phyloP scores from a whole-genome alignment of 495 filamentous ascomycete species.

The Jackrogersella multiformis region DNA sequence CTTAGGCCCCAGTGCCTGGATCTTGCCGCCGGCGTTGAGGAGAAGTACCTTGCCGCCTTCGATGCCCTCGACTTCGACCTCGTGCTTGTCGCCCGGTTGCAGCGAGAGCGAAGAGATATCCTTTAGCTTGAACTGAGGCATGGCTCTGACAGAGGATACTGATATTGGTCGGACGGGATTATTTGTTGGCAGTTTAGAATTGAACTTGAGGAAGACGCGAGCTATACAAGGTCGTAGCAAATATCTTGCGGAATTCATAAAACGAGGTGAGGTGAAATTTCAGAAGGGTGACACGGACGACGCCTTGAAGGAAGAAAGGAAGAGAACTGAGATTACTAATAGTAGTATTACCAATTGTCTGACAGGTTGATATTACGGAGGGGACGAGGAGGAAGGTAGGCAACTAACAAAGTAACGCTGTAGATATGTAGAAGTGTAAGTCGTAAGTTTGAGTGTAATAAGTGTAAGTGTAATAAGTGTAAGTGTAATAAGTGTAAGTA shows the following conservation, averaged over 20 bases:
- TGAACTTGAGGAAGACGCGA: conserved; percentile 20
- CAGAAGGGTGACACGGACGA: background rate
- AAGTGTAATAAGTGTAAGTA: conserved; percentile 2
- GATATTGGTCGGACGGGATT: conserved; percentile 20
- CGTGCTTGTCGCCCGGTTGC: conserved; percentile 80
- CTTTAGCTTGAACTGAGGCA: conserved; percentile 87
- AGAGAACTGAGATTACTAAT: background rate
- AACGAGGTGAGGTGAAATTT: conserved; percentile 3
- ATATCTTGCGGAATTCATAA: conserved; percentile 42
- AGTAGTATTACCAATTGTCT: conserved; percentile 24
- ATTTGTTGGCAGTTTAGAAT: conserved; percentile 3
- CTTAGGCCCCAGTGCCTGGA: conserved; percentile 82
- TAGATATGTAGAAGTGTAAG: too few relatives aligned
- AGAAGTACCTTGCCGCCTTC: conserved; percentile 85
- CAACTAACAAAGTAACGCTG: too few relatives aligned
- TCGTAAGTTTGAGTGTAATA: too few relatives aligned
- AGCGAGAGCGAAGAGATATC: conserved; percentile 75
- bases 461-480: too few relatives aligned
- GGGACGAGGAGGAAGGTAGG: too few relatives aligned
- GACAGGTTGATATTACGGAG: conserved; percentile 10
- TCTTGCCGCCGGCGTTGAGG: conserved; percentile 73
- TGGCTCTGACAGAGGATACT: conserved; percentile 46
- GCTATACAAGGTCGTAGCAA: conserved; percentile 19
- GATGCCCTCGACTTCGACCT: conserved; percentile 90
- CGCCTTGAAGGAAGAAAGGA: background rate